These are phyloP conservation scores for Paulownia fortunei DNA, from an alignment of 257 asterid species.

Conservation along the genomic window DNA sequence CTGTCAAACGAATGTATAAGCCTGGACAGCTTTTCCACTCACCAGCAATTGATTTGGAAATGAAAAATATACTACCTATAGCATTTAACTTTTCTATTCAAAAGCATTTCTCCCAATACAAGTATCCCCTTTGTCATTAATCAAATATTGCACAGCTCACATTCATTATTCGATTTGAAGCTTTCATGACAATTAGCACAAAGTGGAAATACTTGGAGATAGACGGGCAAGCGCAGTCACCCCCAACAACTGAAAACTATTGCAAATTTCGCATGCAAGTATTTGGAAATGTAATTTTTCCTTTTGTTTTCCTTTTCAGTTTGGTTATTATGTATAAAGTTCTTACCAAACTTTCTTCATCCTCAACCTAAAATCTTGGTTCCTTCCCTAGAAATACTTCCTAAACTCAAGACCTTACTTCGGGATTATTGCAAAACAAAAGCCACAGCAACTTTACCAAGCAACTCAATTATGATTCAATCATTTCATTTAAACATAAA, in stretches of 20 bases:
- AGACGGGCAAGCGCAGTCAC: background rate
- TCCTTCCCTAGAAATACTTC: background rate
- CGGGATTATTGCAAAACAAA: background rate
- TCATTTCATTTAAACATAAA: conserved; percentile 13
- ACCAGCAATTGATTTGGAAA: conserved; percentile 10
- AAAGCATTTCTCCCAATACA: background rate
- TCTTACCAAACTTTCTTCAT: background rate
- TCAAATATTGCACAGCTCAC: background rate
- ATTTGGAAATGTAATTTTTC: background rate
- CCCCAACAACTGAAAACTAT: background rate
- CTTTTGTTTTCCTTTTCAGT: background rate
- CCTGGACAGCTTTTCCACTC: conserved; percentile 4
- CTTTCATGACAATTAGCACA: background rate
- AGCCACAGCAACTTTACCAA: background rate
- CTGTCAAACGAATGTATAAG: background rate
- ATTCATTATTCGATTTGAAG: too few species aligned
- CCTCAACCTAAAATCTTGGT: background rate
- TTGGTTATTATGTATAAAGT: background rate
- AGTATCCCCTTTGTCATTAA: background rate
- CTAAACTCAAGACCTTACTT: background rate
- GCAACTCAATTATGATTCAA: background rate
- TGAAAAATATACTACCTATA: background rate
- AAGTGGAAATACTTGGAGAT: background rate
- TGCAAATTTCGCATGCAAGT: background rate
- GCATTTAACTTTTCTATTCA: background rate